These are phyloP conservation scores for Sporisorium reilianum DNA, from an alignment of 1,284 basidiomycete genomes.

Conservation along the genomic window DNA sequence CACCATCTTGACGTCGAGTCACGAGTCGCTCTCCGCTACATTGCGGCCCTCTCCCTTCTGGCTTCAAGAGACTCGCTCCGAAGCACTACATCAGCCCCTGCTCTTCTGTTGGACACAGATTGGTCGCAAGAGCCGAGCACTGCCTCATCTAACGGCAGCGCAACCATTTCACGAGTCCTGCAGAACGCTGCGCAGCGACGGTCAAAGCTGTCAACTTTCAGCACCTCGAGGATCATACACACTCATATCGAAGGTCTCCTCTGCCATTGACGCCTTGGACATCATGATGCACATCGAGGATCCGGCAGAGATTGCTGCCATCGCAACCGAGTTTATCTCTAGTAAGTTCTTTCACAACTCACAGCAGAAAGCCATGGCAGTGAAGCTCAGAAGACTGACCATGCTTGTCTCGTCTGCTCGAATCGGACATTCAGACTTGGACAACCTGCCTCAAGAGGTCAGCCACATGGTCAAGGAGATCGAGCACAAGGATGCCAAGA, in stretches of 20 bases:
- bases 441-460: conserved; percentile 67
- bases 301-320: conserved; percentile 65
- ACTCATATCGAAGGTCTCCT: background rate
- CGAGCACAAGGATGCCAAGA: conserved; percentile 66
- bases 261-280: background rate
- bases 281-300: conserved; percentile 60
- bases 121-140: background rate
- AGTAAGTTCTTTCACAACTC: conserved; percentile 4
- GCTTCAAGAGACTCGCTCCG: background rate
- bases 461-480: conserved; percentile 66
- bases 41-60: no score
- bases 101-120: no score
- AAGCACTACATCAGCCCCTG: background rate
- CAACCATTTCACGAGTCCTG: background rate
- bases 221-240: no score
- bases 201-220: background rate
- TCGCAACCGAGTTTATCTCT: conserved; percentile 64
- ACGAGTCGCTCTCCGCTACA: no score
- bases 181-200: background rate
- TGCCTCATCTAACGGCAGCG: background rate
- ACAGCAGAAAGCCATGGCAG: background rate
- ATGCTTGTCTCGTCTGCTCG: background rate
- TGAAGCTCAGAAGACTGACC: background rate
- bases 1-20: conserved; percentile 12
- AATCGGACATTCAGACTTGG: conserved; percentile 25